A percentile compares a stretch with the other conserved stretches of the same genome.
Conservation (phyloP, 148 eudicot species). For the Fagopyrum esculentum region DNA sequence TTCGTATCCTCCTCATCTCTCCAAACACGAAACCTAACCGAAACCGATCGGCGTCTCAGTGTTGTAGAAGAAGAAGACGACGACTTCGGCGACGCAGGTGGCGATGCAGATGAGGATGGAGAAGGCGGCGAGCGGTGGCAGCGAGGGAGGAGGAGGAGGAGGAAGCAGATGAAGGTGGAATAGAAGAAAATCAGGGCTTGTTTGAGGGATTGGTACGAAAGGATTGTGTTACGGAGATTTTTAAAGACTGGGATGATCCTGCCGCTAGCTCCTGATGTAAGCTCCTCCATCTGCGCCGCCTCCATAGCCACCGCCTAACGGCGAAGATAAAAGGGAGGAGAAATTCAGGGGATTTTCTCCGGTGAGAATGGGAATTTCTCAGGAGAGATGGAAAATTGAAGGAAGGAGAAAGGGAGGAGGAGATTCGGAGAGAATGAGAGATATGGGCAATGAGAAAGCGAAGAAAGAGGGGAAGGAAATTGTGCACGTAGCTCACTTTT, state of each 20-base stretch:
- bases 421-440: not conserved
- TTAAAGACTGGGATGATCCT: conserved; percentile 72
- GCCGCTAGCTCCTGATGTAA: conserved; percentile 89
- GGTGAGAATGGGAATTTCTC: not conserved
- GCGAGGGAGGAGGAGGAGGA: conserved; percentile 46
- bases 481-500: not conserved
- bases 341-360: not conserved
- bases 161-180: conserved; percentile 65
- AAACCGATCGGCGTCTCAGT: conserved; percentile 18
- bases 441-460: not conserved
- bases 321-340: not conserved
- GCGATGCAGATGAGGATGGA: conserved; percentile 21
- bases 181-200: conserved; percentile 43
- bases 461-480: conserved; percentile 1
- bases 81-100: conserved; percentile 18
- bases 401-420: not conserved
- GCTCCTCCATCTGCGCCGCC: conserved; percentile 60
- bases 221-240: conserved; percentile 34
- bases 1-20: conserved; percentile 73
- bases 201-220: conserved; percentile 43
- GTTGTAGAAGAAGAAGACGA: conserved; percentile 21
- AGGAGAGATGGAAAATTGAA: not conserved
- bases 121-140: conserved; percentile 22
- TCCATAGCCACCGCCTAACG: conserved; percentile 19
- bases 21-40: conserved; percentile 21